phyloP scores from a whole-genome alignment of 495 filamentous ascomycete genomes.

The Bacidia rubella region DNA sequence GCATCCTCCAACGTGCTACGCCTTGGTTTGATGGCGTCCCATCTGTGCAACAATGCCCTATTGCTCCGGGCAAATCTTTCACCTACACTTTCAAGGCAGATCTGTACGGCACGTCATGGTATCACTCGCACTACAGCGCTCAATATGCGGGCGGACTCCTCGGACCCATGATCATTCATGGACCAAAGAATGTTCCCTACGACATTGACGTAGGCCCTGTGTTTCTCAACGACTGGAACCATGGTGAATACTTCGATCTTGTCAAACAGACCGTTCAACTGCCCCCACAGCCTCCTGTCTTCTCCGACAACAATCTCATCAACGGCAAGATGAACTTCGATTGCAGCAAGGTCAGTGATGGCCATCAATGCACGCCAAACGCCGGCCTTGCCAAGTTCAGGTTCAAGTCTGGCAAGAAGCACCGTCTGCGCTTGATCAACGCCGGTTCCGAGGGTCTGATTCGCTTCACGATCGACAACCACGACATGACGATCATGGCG shows the following conservation, averaged over 20 bases:
- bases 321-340: slow-evolving; percentile 38
- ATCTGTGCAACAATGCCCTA: slow-evolving; percentile 39
- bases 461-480: slow-evolving; percentile 29
- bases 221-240: slow-evolving; percentile 32
- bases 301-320: slow-evolving; percentile 29
- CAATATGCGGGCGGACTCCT: slow-evolving; percentile 34
- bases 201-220: slow-evolving; percentile 47
- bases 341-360: slow-evolving; percentile 18
- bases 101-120: slow-evolving; percentile 38
- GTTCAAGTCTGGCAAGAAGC: slow-evolving; percentile 31
- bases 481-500: slow-evolving; percentile 29
- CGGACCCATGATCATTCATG: slow-evolving; percentile 44
- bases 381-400: slow-evolving; percentile 21
- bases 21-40: slow-evolving; percentile 37
- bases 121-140: slow-evolving; percentile 34
- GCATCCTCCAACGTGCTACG: slow-evolving; percentile 12
- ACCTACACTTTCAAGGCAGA: slow-evolving; percentile 28
- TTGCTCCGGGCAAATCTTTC: slow-evolving; percentile 29
- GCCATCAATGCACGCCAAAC: slow-evolving; percentile 26
- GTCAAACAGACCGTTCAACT: slow-evolving; percentile 14
- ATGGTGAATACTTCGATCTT: slow-evolving; percentile 19
- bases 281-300: not conserved
- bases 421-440: slow-evolving; percentile 46
- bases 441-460: slow-evolving; percentile 34
- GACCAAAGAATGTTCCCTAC: slow-evolving; percentile 42